These are phyloP conservation scores for Breviolum minutum DNA, from an alignment of 73 alveolate genomes.

Conservation along the genomic window DNA sequence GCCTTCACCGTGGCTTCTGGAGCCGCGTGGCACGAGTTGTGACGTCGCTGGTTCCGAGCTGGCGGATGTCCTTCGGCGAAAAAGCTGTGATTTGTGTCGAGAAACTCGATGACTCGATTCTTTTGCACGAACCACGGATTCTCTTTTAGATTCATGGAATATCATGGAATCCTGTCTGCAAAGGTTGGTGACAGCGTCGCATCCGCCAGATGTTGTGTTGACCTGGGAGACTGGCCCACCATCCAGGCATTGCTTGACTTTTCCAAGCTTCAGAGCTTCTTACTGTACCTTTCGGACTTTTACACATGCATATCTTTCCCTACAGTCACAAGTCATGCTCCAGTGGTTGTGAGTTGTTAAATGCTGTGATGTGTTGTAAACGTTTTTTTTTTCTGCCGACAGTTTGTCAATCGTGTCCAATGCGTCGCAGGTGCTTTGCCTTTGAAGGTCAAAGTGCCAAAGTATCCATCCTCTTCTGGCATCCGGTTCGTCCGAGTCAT, in stretches of 20 bases:
- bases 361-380: too few species aligned
- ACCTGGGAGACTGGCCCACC: slow-evolving; percentile 94
- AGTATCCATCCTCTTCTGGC: slow-evolving; percentile 89
- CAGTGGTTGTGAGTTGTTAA: too few species aligned
- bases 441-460: background rate
- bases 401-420: background rate
- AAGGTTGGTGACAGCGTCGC: slow-evolving; percentile 64
- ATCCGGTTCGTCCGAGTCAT: slow-evolving; percentile 65
- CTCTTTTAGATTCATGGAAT: too few species aligned
- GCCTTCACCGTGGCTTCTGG: slow-evolving; percentile 35
- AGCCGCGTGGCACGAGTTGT: slow-evolving; percentile 17
- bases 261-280: too few species aligned
- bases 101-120: too few species aligned
- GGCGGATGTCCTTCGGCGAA: slow-evolving; percentile 17
- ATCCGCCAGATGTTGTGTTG: slow-evolving; percentile 83
- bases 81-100: background rate
- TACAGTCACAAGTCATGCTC: too few species aligned
- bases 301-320: too few species aligned
- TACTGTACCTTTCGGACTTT: too few species aligned
- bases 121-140: too few species aligned
- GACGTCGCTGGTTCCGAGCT: slow-evolving; percentile 46
- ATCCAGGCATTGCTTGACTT: slow-evolving; percentile 74
- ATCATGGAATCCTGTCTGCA: too few species aligned
- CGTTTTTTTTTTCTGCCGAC: background rate
- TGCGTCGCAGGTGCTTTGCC: slow-evolving; percentile 60